Evolutionary conservation across 1,284 basidiomycete species (phyloP).

Genomic region (Moniliella sp.): DNA sequence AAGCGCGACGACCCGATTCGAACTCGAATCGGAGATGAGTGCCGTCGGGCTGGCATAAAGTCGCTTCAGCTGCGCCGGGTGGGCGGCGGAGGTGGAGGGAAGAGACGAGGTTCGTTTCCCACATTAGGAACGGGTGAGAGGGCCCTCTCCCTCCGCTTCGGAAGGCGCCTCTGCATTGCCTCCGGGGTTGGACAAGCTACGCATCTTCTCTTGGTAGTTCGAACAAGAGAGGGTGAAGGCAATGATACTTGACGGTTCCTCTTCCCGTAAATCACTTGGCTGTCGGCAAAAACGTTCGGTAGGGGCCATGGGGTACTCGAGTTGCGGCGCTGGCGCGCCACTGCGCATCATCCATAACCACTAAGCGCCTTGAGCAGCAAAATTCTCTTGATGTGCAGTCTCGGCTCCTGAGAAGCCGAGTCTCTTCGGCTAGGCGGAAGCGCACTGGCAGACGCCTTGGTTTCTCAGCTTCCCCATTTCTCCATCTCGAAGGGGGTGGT

Average conservation of each 20-base stretch:
- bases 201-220: constrained; percentile 42
- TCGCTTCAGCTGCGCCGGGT: constrained; percentile 12
- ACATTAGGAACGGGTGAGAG: no score
- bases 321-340: constrained; percentile 39
- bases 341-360: constrained; percentile 43
- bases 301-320: constrained; percentile 39
- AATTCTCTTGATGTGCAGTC: constrained; percentile 43
- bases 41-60: constrained; percentile 18
- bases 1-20: constrained; percentile 57
- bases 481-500: no score
- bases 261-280: constrained; percentile 79
- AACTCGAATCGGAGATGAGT: constrained; percentile 31
- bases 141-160: constrained; percentile 11
- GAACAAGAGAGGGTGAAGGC: constrained; percentile 78
- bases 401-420: constrained; percentile 36
- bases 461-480: no score
- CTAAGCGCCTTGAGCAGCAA: constrained; percentile 70
- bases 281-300: constrained; percentile 61
- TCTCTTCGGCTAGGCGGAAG: no score
- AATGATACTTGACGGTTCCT: constrained; percentile 93
- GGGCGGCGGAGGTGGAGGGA: no score
- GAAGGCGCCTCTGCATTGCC: constrained; percentile 1
- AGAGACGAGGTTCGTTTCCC: no score
- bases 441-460: no score
- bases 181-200: constrained; percentile 11